These are phyloP conservation scores for Crithidia mellificae DNA, from an alignment of 208 protist species.

Conservation along the genomic window DNA sequence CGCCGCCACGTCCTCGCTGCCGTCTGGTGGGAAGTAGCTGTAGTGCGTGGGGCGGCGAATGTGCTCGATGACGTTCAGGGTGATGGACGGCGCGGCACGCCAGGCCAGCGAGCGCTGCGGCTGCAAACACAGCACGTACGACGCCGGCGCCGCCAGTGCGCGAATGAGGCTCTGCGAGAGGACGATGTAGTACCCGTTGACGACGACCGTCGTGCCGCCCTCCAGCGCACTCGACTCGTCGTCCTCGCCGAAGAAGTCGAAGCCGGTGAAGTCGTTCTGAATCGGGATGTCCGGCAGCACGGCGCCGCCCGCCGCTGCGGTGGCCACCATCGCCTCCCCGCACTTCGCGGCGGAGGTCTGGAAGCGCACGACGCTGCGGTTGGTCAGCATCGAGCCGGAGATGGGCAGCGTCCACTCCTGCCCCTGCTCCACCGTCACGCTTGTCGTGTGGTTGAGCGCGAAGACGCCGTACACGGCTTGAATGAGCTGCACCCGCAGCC, in stretches of 20 bases:
- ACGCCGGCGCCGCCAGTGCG: constrained; percentile 37
- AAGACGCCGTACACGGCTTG: constrained; percentile 63
- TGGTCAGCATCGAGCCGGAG: constrained; percentile 56
- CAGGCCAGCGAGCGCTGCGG: constrained; percentile 52
- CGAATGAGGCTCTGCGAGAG: constrained; percentile 55
- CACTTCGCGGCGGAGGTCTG: constrained; percentile 34
- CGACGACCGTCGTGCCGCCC: constrained; percentile 17
- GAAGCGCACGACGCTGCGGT: constrained; percentile 56
- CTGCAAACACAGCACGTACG: constrained; percentile 70
- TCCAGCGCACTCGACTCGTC: constrained; percentile 18
- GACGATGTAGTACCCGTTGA: constrained; percentile 41
- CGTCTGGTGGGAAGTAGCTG: constrained; percentile 69
- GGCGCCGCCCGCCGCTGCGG: constrained; percentile 2
- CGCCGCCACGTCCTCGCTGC: constrained; percentile 55
- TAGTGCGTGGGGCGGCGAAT: constrained; percentile 47
- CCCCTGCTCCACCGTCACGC: constrained; percentile 67
- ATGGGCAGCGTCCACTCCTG: constrained; percentile 71
- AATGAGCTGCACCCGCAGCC: constrained; percentile 46
- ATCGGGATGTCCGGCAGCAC: constrained; percentile 39
- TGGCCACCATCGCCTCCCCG: constrained; percentile 41
- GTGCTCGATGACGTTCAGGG: constrained; percentile 44
- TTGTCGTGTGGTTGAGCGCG: constrained; percentile 57
- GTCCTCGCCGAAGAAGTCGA: constrained; percentile 38
- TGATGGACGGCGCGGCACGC: constrained; percentile 45
- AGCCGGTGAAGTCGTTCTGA: constrained; percentile 44